These are phyloP conservation scores for Dioszegia hungarica DNA, from an alignment of 768 basidiomycete species.

Conservation along the genomic window DNA sequence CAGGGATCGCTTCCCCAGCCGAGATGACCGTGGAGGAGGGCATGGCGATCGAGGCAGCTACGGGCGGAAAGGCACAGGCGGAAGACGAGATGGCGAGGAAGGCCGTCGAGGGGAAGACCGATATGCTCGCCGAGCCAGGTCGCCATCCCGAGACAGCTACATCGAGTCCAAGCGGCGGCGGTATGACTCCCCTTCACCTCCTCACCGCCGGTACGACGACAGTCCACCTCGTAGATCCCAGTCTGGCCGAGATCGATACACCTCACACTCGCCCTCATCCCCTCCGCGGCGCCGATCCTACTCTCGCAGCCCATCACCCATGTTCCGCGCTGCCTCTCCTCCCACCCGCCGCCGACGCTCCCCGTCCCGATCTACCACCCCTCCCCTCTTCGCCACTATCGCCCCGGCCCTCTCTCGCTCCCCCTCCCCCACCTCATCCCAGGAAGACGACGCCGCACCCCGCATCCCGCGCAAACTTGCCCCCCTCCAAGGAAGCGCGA, in stretches of 20 bases:
- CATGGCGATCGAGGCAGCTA: conserved; percentile 2
- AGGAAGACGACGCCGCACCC: conserved; percentile 7
- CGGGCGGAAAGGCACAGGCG: too few relatives aligned
- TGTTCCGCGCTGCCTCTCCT: conserved; percentile 7
- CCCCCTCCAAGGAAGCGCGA: conserved; percentile 70
- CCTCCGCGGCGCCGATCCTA: background rate
- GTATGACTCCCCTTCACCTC: background rate
- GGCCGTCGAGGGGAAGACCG: too few relatives aligned
- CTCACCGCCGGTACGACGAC: background rate
- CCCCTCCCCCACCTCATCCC: conserved; percentile 19
- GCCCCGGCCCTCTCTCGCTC: conserved; percentile 19
- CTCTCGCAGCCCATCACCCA: background rate
- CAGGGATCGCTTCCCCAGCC: too few relatives aligned
- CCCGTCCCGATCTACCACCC: conserved; percentile 6
- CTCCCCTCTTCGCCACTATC: conserved; percentile 8
- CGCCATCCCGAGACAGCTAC: background rate
- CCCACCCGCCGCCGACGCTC: background rate
- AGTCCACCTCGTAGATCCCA: background rate
- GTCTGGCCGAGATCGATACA: background rate
- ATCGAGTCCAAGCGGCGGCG: background rate
- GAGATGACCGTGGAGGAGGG: background rate
- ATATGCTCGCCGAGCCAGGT: conserved; percentile 8
- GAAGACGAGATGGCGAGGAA: too few relatives aligned
- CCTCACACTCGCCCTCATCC: conserved; percentile 4
- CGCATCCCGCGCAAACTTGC: conserved; percentile 54